phyloP scores from a whole-genome alignment of 2,329 filamentous ascomycete species.

The Chrysoporthe puriensis region DNA sequence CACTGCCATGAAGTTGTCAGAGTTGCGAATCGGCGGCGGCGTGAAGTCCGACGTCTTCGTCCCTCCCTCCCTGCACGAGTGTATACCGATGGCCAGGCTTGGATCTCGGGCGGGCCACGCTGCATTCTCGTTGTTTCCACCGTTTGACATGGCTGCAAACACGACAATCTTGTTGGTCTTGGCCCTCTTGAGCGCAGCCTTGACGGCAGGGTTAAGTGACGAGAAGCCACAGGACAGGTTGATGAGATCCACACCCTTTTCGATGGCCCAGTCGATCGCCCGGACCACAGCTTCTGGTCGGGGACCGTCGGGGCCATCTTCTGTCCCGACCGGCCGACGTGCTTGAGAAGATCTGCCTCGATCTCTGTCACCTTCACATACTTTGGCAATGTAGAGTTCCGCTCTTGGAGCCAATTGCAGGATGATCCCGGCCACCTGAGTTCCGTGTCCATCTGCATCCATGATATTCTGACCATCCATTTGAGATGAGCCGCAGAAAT shows the following conservation, averaged over 20 bases:
- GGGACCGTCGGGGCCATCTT: too few species aligned
- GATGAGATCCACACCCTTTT: not conserved
- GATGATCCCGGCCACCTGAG: too few species aligned
- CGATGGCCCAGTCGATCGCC: not conserved
- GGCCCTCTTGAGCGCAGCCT: not conserved
- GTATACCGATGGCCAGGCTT: not conserved
- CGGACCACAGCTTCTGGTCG: not conserved
- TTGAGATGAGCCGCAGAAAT: too few species aligned
- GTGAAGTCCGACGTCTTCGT: not conserved
- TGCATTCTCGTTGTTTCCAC: not conserved
- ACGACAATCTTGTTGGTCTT: not conserved
- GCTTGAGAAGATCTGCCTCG: too few species aligned
- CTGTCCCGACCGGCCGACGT: too few species aligned
- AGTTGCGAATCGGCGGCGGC: not conserved
- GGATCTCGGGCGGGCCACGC: not conserved
- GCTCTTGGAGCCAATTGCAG: too few species aligned
- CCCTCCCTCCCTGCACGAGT: not conserved
- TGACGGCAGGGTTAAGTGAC: not conserved
- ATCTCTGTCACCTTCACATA: not conserved
- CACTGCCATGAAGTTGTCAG: not conserved
- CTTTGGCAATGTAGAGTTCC: not conserved
- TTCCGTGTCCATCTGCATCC: too few species aligned
- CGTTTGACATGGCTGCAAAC: not conserved
- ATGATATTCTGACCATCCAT: too few species aligned
- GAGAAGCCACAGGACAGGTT: not conserved